Base-by-base conservation (phyloP, 2,329 filamentous ascomycete genomes). In the Pseudogymnoascus sp. region DNA sequence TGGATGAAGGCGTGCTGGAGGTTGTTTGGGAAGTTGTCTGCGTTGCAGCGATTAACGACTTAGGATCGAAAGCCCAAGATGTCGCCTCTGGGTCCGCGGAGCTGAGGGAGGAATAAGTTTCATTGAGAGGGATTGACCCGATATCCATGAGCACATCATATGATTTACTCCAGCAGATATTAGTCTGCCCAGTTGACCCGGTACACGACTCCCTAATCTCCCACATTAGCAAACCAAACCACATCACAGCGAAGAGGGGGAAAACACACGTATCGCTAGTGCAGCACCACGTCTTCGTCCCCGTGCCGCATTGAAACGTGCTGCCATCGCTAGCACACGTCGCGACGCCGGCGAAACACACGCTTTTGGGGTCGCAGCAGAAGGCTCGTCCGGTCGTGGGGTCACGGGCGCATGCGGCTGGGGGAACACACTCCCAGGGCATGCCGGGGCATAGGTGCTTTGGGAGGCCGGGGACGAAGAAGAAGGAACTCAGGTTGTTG, bases 21-120 rank as follows among this genome's bases (percentile, higher is more conserved):
- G 28, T 5, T 18, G 12, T 6, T 6, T 61, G 18, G 5, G 36
- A 28, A 21, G 59, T 42, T 4, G 34, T 21, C 8, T 8, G 12
- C 16, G 25, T 23, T 7, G 38, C 23, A n/a, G 23, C 44, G 14
- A 53, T 16, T 11, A 53, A 10, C 1, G 44, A 4, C 44, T 28
- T 7, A 4, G 50, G 62, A 12, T 60, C 11, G 6, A 63, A 60
- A 11, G 34, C 1, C 61, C 44, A 62, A 12, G 44, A n/a, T 12
- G 23, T 53, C 40, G 25, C 38, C 1, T 21, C 46, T 40, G 61
- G 61, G n/a, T 36, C 25, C 2, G 61, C 61, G 7, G 44, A 21
- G 28, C 61, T 62, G 1, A 62, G 53, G 18, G 61, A 62, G 4
- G 44, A 38, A 31, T 56, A 59, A 6, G 61, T 62, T 8, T 62